A percentile compares a stretch with the other conserved stretches of the same genome.
Evolutionary conservation across 768 basidiomycete species (phyloP).

Genomic region (Daedalea quercina): DNA sequence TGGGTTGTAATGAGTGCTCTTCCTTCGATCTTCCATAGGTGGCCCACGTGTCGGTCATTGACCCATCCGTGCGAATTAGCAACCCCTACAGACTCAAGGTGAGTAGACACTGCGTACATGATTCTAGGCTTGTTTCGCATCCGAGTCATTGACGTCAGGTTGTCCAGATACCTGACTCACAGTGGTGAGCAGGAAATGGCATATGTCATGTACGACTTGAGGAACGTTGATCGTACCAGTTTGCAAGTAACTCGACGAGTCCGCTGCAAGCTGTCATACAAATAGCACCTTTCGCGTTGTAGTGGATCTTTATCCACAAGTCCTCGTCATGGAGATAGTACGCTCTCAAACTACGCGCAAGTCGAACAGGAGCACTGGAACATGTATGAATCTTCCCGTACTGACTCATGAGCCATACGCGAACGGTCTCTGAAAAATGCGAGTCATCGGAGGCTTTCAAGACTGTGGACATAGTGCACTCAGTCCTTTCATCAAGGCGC

Average conservation of each 20-base stretch:
- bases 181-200: background rate
- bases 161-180: constrained; percentile 52
- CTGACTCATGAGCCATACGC: constrained; percentile 46
- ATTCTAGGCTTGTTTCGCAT: background rate
- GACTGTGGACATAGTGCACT: constrained; percentile 47
- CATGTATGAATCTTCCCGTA: background rate
- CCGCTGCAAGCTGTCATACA: constrained; percentile 76
- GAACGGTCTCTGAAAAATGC: constrained; percentile 40
- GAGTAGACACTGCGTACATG: background rate
- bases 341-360: constrained; percentile 40
- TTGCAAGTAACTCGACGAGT: constrained; percentile 57
- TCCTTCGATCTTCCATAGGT: constrained; percentile 72
- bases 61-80: constrained; percentile 73
- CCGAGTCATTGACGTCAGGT: constrained; percentile 69
- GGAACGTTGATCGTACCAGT: constrained; percentile 45
- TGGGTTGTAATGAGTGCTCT: constrained; percentile 67
- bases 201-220: background rate
- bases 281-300: constrained; percentile 42
- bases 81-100: constrained; percentile 36
- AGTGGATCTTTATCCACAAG: constrained; percentile 68
- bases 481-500: constrained; percentile 67
- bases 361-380: no score
- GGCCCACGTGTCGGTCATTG: constrained; percentile 55
- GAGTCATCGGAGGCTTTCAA: background rate
- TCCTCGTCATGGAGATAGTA: constrained; percentile 67